Evolutionary conservation across 2,329 filamentous ascomycete genomes (phyloP), one percentile per base, ranked within the genome.

Genomic region (Paecilomyces fulvus): DNA sequence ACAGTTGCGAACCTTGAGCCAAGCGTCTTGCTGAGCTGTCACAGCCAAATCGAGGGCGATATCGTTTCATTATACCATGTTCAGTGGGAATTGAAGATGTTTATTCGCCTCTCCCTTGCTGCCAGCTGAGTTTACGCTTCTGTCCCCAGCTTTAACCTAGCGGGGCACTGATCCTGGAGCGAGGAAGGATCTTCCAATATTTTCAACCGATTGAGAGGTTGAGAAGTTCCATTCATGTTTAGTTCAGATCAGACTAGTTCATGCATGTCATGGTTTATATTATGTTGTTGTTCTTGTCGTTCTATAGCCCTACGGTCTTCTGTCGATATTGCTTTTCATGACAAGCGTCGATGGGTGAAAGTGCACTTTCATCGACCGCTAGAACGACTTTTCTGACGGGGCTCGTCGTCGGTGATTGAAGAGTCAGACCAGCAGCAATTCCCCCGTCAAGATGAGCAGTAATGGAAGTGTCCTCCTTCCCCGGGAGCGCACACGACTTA

Each of bases 61-160:
- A n/a, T 9, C n/a, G 6, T n/a, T 43, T 6, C 11, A 17, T 12
- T 17, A 12, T 23, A 6, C 11, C 28, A 51, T 30, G 28, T 33
- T n/a, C 10, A 33, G 12, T 48, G 17, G 48, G 12, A 3, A 12
- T 28, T n/a, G 30, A 8, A n/a, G 54, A 58, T 58, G 58, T 53
- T 61, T 57, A 59, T 62, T 62, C 56, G 56, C 37, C 30, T 54
- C 59, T 59, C 61, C 61, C 63, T 64, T 64, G 62, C 62, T 60
- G 62, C 53, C 55, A 56, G 56, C 56, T 25, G 20, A 28, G 25
- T 28, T 25, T 23, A 23, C 20, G 6, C 25, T 49, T 9, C 12
- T 28, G 10, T 49, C 20, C 21, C 48, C 48, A 49, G 48, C 21
- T 49, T 49, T 49, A 25, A 28, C 12, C 48, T 28, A n/a, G 48